Base-by-base conservation (phyloP, 106 monocot genomes). In the Dendrobium huoshanense region DNA sequence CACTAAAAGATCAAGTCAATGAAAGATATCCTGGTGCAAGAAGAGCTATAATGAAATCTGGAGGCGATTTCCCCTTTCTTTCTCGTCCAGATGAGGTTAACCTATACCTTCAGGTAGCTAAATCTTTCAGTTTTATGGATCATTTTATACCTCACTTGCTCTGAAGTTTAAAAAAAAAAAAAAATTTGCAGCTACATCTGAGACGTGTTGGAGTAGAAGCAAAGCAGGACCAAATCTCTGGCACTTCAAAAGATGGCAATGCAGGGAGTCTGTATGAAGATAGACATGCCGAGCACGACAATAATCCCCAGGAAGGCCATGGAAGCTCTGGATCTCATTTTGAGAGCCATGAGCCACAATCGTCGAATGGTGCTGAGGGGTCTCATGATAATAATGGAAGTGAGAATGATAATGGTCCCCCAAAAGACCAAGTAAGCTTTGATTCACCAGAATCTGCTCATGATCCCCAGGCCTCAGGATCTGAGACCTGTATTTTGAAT, bases 61-160 rank as follows among this genome's bases (percentile, higher is more conserved):
- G 98, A 15, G 95, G 98, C 77, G 98, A 99, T 84, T 99, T 99
- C 61, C 98, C 98, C 41, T 99, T 95, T 80, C 92, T 99, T 49
- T 99, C 98, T 58, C 94, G 92, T 58, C 83, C 98, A 4, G 98
- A 99, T 67, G 98, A 99, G 89, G 98, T 99, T 40, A 99, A 99
- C 76, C 78, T 99, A 31, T 87, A 99, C 81, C 91, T 99, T 81
- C 98, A 99, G 94, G 95, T 99, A 92, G 11, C 48, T 49, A 49
- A 74, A 76, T 49, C 11, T 4, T 56, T 27, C 67, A 65, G 13
- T 67, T 47, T 45, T 31, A 29, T 33, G 51, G 19, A 16, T 41
- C 64, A 9, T 40, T 58, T 40, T 9, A 40, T 9, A 42, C 54
- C 41, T 37, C 9, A 8, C 31, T 41, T 9, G 43, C 31, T 19